phyloP scores from a whole-genome alignment of 2,329 filamentous ascomycete species.

The Stagonosporopsis chrysanthemi region DNA sequence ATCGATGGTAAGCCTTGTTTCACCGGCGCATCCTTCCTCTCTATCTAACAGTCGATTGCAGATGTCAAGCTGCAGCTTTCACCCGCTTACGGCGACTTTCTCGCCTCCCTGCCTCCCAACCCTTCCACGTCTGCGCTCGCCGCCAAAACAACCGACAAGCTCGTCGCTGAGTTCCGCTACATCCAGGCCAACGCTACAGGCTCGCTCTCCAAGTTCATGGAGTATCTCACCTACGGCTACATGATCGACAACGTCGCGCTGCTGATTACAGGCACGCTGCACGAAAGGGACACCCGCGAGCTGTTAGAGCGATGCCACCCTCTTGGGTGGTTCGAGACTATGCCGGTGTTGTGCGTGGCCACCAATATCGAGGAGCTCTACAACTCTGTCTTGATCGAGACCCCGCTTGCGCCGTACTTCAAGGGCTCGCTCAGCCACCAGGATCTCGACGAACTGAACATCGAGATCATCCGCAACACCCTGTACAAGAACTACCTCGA shows the following conservation, averaged over 20 bases:
- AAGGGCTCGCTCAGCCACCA: constrained; percentile 96
- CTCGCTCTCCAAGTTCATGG: constrained; percentile 91
- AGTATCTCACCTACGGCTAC: constrained; percentile 98
- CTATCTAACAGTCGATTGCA: constrained; percentile 50
- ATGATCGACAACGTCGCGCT: constrained; percentile 99
- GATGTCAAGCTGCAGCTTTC: constrained; percentile 98
- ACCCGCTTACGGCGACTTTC: constrained; percentile 96
- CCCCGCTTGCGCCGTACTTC: constrained; percentile 94
- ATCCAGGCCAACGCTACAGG: constrained; percentile 92
- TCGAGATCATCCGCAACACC: constrained; percentile 98
- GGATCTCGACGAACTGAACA: constrained; percentile 97
- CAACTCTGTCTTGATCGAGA: constrained; percentile 97
- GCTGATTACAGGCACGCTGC: constrained; percentile 95
- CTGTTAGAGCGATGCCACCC: constrained; percentile 95
- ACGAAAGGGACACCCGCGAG: constrained; percentile 96
- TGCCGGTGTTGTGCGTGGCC: constrained; percentile 96
- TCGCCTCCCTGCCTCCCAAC: constrained; percentile 90
- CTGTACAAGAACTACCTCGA: constrained; percentile 99
- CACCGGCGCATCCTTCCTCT: background rate
- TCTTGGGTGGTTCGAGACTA: constrained; percentile 97
- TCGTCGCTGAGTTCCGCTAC: constrained; percentile 97
- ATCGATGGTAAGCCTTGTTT: constrained; percentile 76
- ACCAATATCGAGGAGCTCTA: constrained; percentile 99
- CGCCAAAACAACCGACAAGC: constrained; percentile 95
- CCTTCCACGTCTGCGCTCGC: constrained; percentile 95